Evolutionary conservation across 169 alveolate species (phyloP).

Genomic region (Babesia bovis): DNA sequence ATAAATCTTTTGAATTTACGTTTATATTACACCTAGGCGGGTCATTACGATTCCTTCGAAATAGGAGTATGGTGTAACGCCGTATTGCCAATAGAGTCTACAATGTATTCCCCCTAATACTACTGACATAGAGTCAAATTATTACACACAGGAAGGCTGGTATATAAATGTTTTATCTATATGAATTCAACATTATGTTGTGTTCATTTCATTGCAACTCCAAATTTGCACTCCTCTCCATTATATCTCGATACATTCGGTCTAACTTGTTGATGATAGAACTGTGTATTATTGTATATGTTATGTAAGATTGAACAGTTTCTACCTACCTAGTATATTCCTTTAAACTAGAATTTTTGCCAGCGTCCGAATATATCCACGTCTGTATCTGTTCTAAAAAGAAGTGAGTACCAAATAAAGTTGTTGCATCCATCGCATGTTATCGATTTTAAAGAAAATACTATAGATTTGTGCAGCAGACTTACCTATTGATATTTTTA

Average conservation of each 20-base stretch:
- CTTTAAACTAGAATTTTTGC: conserved; percentile 2
- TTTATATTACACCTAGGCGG: no score
- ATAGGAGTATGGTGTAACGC: no score
- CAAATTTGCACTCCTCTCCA: no score
- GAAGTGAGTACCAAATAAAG: background rate
- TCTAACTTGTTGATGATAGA: conserved; percentile 6
- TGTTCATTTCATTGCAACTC: no score
- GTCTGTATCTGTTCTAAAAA: conserved; percentile 19
- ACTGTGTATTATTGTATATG: background rate
- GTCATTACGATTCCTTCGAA: no score
- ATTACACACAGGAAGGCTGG: no score
- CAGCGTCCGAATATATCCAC: conserved; percentile 18
- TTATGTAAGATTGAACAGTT: background rate
- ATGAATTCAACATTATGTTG: no score
- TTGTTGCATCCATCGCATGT: background rate
- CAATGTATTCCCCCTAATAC: no score
- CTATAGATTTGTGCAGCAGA: background rate
- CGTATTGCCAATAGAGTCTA: no score
- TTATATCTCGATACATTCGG: conserved; percentile 16
- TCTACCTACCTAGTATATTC: conserved; percentile 14
- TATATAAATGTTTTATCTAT: no score
- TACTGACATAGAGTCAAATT: no score
- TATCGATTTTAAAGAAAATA: background rate
- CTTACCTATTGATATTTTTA: conserved; percentile 32
- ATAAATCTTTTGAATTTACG: no score